phyloP scores from a whole-genome alignment of 176 grass and related monocot genomes.

The Zea luxurians region DNA sequence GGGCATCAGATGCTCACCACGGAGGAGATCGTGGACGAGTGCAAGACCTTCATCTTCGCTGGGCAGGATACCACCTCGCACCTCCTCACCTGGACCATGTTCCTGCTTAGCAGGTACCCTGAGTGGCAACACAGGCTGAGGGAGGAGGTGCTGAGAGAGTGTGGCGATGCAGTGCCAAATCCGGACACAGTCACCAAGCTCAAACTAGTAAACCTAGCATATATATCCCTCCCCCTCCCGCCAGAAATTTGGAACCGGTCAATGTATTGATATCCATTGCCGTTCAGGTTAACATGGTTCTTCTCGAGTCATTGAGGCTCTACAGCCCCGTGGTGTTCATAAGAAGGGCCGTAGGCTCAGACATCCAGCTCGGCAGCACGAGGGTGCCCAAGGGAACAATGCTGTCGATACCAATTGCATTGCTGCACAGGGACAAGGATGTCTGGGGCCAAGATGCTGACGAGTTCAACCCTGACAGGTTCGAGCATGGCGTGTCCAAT shows the following conservation, averaged over 20 bases:
- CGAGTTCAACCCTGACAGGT: constrained; percentile 50
- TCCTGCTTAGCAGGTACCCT: constrained; percentile 30
- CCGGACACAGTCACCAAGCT: constrained; percentile 21
- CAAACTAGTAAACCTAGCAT: neutral
- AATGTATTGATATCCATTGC: neutral
- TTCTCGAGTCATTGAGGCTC: constrained; percentile 21
- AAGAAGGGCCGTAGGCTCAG: neutral
- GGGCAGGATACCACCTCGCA: constrained; percentile 46
- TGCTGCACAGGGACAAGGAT: constrained; percentile 38
- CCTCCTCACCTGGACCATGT: constrained; percentile 44
- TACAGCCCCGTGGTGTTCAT: constrained; percentile 15
- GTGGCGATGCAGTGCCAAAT: neutral
- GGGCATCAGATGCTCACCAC: constrained; percentile 5
- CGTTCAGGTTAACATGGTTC: constrained; percentile 28
- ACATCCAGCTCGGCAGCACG: constrained; percentile 8
- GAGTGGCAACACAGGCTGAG: constrained; percentile 46
- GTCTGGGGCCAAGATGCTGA: constrained; percentile 49
- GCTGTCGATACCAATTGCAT: neutral
- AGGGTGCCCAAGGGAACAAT: constrained; percentile 20
- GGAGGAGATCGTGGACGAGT: constrained; percentile 37
- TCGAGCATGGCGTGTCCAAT: constrained; percentile 37
- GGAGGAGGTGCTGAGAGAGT: constrained; percentile 31
- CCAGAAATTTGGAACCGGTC: neutral
- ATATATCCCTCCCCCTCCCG: too few relatives aligned
- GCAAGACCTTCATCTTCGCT: constrained; percentile 46